Evolutionary conservation across 2,329 filamentous ascomycete genomes (phyloP), one percentile per base, ranked within the genome.

Genomic region (Cladobotryum protrusum): DNA sequence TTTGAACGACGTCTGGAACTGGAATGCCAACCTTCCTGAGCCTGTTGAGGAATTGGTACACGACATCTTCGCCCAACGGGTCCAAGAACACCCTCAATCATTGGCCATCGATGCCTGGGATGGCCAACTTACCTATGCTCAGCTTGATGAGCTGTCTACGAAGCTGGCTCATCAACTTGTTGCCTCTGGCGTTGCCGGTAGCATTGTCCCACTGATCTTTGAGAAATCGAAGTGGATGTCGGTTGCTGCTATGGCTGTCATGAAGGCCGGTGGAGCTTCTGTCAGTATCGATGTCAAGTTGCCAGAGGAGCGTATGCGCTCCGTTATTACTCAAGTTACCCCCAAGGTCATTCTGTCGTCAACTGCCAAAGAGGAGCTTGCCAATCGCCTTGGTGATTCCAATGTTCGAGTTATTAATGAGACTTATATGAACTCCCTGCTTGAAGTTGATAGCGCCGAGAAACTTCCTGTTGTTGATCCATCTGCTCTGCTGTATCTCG

Each of bases 11-110:
- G 48, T 24, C 3, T 24, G 40, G 29, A 24, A 29, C 1, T 51
- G 39, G 36, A 51, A 51, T 9, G 32, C 37, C 1, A 39, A 43
- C 15, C 6, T 41, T 8, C 49, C 49, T 6, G 44, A 51, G 9
- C 33, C 47, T 7, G 32, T 51, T 17, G 44, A 51, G 29, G 36
- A 51, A 11, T 51, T 32, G 13, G 34, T 48, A 2, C 49, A 51
- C 20, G 35, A 18, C 1, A 8, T 51, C 9, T 14, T 51, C 15
- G 44, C 29, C 72, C 71, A 2, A 66, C 65, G 39, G 50, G 60
- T 2, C 58, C 3, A 6, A 9, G 19, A 32, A 4, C 17, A 17
- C 6, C 49, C 49, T 12, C 20, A 51, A 2, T 35, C 49, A 8
- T 4, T 36, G 9, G 49, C 49, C 11, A 35, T 51, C 9, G 36